Evolutionary conservation across 768 basidiomycete genomes (phyloP).

Genomic region (Termitomyces sp.): DNA sequence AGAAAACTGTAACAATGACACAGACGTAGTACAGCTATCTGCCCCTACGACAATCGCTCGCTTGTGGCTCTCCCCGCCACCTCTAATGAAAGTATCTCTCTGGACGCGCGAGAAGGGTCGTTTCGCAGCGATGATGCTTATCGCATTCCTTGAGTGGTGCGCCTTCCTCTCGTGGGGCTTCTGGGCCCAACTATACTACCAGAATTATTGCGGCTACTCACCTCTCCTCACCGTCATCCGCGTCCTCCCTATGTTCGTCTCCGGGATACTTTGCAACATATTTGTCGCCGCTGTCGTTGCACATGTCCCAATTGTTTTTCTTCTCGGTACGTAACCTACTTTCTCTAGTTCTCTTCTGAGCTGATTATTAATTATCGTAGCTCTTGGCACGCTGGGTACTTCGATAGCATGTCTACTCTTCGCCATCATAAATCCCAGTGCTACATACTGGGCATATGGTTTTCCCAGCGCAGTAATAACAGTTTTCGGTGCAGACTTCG

Average conservation of each 20-base stretch:
- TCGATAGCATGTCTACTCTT: conserved; percentile 56
- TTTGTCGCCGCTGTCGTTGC: conserved; percentile 56
- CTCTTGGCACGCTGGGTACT: conserved; percentile 53
- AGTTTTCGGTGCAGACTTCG: conserved; percentile 76
- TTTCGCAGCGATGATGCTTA: conserved; percentile 48
- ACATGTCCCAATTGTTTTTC: conserved; percentile 46
- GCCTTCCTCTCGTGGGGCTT: conserved; percentile 47
- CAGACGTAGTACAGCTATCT: background rate
- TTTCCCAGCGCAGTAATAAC: conserved; percentile 62
- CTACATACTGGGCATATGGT: conserved; percentile 68
- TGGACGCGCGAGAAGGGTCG: conserved; percentile 54
- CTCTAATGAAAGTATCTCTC: conserved; percentile 55
- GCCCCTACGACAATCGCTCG: background rate
- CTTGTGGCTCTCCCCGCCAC: conserved; percentile 36
- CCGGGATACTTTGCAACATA: conserved; percentile 58
- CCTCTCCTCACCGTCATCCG: conserved; percentile 62
- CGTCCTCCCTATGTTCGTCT: conserved; percentile 65
- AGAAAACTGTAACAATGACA: background rate
- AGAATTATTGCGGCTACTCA: conserved; percentile 48
- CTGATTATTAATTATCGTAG: background rate
- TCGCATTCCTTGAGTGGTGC: conserved; percentile 57
- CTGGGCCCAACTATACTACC: conserved; percentile 56
- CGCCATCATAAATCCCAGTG: conserved; percentile 53
- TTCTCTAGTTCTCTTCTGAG: background rate
- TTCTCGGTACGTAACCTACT: conserved; percentile 42